Evolutionary conservation across 2,329 filamentous ascomycete genomes (phyloP), one percentile per base, ranked within the genome.

Genomic region (Aquanectria penicillioides): DNA sequence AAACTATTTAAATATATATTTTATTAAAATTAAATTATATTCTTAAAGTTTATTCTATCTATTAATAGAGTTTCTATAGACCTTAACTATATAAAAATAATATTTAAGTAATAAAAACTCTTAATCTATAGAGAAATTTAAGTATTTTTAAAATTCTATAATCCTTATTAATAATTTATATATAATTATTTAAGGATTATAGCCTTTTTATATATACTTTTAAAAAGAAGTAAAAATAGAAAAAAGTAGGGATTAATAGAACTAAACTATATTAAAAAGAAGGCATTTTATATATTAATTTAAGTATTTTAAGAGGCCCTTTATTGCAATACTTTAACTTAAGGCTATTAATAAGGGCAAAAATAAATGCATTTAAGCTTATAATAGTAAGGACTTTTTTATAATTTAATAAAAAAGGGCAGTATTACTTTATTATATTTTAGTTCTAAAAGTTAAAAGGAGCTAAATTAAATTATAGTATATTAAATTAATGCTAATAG

Each of bases 1-100:
- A 61, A 61, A 29, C 13, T 40, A 22, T 50, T 33, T 28, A 60
- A 61, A 47, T 58, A 53, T 43, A n/a, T 15, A 18, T 62, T 50
- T 47, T 53, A 62, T 23, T 26, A 49, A 52, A 29, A 56, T 20
- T 12, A 49, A 47, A 44, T 50, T 37, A 49, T 22, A 36, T 50
- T 43, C 28, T 23, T 51, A 43, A 26, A 26, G 26, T n/a, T n/a
- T n/a, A n/a, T n/a, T n/a, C n/a, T n/a, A n/a, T 38, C n/a, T 38
- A 38, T 23, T 25, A 40, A 9, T 40, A n/a, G 12, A 25, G 3
- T 25, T 40, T 7, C 20, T 40, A 60, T 61, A 50, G 13, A 50
- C 6, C 5, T 23, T 22, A 23, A 18, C 3, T 26, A 55, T 44
- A 8, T 50, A 15, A 29, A 49, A 22, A 36, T 44, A 37, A 53